phyloP scores from a whole-genome alignment of 129 eudicot species.

The Flaveria brownii region DNA sequence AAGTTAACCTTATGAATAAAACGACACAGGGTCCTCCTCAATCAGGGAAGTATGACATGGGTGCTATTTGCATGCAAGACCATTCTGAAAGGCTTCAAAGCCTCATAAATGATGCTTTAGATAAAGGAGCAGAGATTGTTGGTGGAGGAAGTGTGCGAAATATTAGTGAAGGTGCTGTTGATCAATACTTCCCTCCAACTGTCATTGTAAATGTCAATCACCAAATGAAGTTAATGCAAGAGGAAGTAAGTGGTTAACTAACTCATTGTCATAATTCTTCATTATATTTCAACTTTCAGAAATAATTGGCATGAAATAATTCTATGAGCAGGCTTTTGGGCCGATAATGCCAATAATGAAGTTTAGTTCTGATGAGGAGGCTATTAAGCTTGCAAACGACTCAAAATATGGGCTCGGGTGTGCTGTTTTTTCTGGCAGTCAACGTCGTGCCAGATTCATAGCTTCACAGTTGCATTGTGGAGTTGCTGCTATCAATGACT shows the following conservation, averaged over 20 bases:
- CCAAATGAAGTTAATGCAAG: constrained; percentile 95
- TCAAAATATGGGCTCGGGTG: constrained; percentile 98
- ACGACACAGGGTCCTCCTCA: constrained; percentile 89
- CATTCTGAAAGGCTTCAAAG: constrained; percentile 92
- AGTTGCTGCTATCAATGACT: constrained; percentile 92
- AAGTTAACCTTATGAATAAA: not conserved
- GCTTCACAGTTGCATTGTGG: constrained; percentile 87
- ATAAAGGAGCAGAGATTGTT: constrained; percentile 92
- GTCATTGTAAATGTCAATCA: constrained; percentile 89
- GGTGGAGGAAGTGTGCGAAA: constrained; percentile 90
- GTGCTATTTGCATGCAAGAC: constrained; percentile 98
- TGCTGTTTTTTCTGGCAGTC: constrained; percentile 97
- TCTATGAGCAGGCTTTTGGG: constrained; percentile 81
- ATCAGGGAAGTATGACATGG: constrained; percentile 91
- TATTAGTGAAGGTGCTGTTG: constrained; percentile 96
- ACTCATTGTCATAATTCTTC: constrained; percentile 1
- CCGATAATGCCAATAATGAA: constrained; percentile 98
- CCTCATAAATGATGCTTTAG: constrained; percentile 88
- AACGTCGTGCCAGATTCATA: constrained; percentile 74
- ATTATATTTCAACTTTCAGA: not conserved
- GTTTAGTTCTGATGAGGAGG: constrained; percentile 90
- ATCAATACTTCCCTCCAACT: constrained; percentile 96
- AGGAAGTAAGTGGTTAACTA: constrained; percentile 59
- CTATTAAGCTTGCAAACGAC: constrained; percentile 85
- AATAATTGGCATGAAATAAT: not conserved